A percentile compares a stretch with the other conserved stretches of the same genome.
Evolutionary conservation across 2,329 filamentous ascomycete genomes (phyloP).

Genomic region (Calcarisporium arbuscula): DNA sequence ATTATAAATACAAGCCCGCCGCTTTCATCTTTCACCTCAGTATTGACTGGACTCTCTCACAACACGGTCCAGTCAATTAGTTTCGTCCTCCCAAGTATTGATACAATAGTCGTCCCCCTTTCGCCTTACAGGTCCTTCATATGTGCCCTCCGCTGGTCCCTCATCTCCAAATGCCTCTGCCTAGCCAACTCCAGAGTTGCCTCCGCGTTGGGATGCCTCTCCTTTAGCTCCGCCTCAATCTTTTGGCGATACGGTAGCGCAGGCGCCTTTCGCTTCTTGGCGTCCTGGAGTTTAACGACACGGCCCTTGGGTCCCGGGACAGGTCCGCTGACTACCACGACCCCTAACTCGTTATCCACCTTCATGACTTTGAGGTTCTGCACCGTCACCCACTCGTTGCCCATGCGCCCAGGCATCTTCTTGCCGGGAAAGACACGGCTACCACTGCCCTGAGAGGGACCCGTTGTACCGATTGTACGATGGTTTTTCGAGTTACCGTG

Average conservation of each 20-base stretch:
- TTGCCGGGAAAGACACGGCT: slow-evolving; percentile 91
- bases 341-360: slow-evolving; percentile 79
- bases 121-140: slow-evolving; percentile 13
- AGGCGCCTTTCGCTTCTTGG: slow-evolving; percentile 72
- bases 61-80: too few relatives aligned
- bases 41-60: too few relatives aligned
- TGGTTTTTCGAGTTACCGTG: slow-evolving; percentile 96
- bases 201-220: slow-evolving; percentile 41
- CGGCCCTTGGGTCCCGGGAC: slow-evolving; percentile 86
- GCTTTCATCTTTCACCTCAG: slow-evolving; percentile 19
- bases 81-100: too few relatives aligned
- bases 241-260: slow-evolving; percentile 41
- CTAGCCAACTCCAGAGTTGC: slow-evolving; percentile 42
- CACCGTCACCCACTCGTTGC: slow-evolving; percentile 77
- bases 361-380: slow-evolving; percentile 88
- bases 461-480: slow-evolving; percentile 82
- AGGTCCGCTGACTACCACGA: slow-evolving; percentile 80
- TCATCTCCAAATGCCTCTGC: slow-evolving; percentile 45
- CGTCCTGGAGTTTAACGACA: slow-evolving; percentile 80
- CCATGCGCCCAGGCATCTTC: slow-evolving; percentile 97
- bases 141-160: slow-evolving; percentile 36
- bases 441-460: slow-evolving; percentile 85
- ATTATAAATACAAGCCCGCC: slow-evolving; percentile 34
- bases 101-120: slow-evolving; percentile 8
- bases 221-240: slow-evolving; percentile 34